Conservation (phyloP, 805 yeast genomes). For the Cyberlindnera saturnus region DNA sequence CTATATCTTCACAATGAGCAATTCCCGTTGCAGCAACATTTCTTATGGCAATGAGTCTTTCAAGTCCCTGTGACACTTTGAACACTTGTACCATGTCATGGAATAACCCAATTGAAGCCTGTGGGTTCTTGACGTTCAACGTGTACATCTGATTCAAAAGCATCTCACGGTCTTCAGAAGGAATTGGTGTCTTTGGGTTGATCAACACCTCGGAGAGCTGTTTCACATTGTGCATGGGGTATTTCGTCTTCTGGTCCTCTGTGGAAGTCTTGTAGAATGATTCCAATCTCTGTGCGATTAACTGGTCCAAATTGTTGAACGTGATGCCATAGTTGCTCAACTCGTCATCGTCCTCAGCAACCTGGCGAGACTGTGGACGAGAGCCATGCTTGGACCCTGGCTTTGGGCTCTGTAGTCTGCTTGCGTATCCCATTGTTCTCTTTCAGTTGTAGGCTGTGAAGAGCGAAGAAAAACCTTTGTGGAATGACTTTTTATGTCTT, state of each 20-base stretch:
- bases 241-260: slow-evolving; percentile 13
- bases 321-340: slow-evolving; percentile 18
- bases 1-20: slow-evolving; percentile 20
- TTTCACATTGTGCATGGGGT: slow-evolving; percentile 19
- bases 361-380: slow-evolving; percentile 9
- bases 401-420: slow-evolving; percentile 10
- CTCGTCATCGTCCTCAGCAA: slow-evolving; percentile 14
- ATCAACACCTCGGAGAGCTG: slow-evolving; percentile 17
- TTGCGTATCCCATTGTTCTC: slow-evolving; percentile 5
- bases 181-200: slow-evolving; percentile 17
- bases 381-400: slow-evolving; percentile 6
- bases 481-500: no score
- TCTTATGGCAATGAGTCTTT: slow-evolving; percentile 16
- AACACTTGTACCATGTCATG: slow-evolving; percentile 14
- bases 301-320: slow-evolving; percentile 23
- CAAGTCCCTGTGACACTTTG: slow-evolving; percentile 14
- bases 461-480: no score
- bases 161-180: slow-evolving; percentile 20
- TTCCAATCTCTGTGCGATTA: slow-evolving; percentile 18
- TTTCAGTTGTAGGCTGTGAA: no score
- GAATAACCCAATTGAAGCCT: slow-evolving; percentile 9
- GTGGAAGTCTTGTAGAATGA: slow-evolving; percentile 7
- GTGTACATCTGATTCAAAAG: slow-evolving; percentile 21
- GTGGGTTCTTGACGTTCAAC: slow-evolving; percentile 15
- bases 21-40: slow-evolving; percentile 19